Percentiles rank a stretch among this genome's conserved stretches.
These are phyloP conservation scores for Nigrograna mackinnonii DNA, from an alignment of 2,329 filamentous ascomycete species.

Conservation along the genomic window DNA sequence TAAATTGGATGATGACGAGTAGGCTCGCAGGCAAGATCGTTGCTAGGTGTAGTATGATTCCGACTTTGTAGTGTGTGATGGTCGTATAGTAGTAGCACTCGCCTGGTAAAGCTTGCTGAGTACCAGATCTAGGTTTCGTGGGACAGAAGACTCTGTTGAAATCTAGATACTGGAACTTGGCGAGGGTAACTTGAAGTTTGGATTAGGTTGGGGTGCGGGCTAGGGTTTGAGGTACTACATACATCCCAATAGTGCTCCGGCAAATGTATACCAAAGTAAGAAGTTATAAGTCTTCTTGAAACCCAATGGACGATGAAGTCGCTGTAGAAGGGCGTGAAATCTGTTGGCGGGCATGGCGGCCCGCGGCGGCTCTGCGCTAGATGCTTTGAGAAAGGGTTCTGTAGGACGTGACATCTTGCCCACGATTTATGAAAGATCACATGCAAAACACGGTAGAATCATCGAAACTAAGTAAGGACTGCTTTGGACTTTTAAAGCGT, in stretches of 20 bases:
- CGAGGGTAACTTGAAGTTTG: background rate
- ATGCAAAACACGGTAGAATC: no score
- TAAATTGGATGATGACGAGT: background rate
- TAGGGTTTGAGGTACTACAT: no score
- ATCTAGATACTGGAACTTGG: background rate
- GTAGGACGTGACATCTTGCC: no score
- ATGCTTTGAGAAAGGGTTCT: no score
- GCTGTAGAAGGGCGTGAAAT: no score
- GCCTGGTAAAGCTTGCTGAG: background rate
- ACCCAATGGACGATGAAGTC: no score
- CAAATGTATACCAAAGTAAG: slow-evolving; percentile 45
- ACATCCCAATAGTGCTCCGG: slow-evolving; percentile 14
- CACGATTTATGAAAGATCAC: no score
- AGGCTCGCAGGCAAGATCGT: background rate
- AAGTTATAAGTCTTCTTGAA: slow-evolving; percentile 64
- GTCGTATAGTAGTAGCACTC: slow-evolving; percentile 1
- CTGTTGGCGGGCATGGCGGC: no score
- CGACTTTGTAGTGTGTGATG: background rate
- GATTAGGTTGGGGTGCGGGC: no score
- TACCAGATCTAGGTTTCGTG: background rate
- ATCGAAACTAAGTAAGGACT: no score
- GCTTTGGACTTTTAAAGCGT: no score
- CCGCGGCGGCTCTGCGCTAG: no score
- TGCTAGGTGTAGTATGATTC: slow-evolving; percentile 1
- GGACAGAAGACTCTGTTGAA: background rate